Evolutionary conservation across 2,329 filamentous ascomycete genomes (phyloP).

Genomic region (Corynespora cassiicola): DNA sequence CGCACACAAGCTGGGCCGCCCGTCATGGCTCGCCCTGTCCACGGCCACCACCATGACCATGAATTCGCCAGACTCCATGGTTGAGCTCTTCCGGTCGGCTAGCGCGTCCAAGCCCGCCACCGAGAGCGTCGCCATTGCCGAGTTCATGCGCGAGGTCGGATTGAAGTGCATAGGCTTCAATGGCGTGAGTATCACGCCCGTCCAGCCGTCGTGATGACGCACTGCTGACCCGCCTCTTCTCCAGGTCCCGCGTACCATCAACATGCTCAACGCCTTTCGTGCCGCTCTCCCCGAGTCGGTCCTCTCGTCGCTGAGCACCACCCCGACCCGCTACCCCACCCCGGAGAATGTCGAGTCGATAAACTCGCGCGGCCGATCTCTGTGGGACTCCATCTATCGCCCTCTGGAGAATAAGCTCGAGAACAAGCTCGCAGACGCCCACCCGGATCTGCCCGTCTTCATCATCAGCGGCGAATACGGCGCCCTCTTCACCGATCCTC

Average conservation of each 20-base stretch:
- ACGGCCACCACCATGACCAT: slow-evolving; percentile 84
- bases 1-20: slow-evolving; percentile 34
- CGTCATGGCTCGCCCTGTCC: slow-evolving; percentile 44
- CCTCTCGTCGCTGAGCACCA: slow-evolving; percentile 59
- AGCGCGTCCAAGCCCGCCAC: slow-evolving; percentile 28
- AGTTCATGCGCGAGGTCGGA: slow-evolving; percentile 77
- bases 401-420: slow-evolving; percentile 77
- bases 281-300: slow-evolving; percentile 66
- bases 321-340: slow-evolving; percentile 58
- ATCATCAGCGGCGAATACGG: slow-evolving; percentile 80
- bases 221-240: slow-evolving; percentile 1
- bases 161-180: slow-evolving; percentile 83
- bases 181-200: slow-evolving; percentile 52
- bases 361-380: slow-evolving; percentile 63
- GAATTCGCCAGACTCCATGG: slow-evolving; percentile 80
- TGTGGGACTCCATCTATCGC: slow-evolving; percentile 81
- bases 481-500: slow-evolving; percentile 73
- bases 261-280: slow-evolving; percentile 77
- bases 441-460: slow-evolving; percentile 82
- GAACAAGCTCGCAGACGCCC: slow-evolving; percentile 73
- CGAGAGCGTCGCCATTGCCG: slow-evolving; percentile 62
- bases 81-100: slow-evolving; percentile 62
- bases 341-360: slow-evolving; percentile 61
- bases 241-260: slow-evolving; percentile 80
- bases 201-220: too few relatives aligned